Evolutionary conservation across 1,284 basidiomycete species (phyloP), one percentile per base, ranked within the genome.

Genomic region (Ceratobasidium sp.): DNA sequence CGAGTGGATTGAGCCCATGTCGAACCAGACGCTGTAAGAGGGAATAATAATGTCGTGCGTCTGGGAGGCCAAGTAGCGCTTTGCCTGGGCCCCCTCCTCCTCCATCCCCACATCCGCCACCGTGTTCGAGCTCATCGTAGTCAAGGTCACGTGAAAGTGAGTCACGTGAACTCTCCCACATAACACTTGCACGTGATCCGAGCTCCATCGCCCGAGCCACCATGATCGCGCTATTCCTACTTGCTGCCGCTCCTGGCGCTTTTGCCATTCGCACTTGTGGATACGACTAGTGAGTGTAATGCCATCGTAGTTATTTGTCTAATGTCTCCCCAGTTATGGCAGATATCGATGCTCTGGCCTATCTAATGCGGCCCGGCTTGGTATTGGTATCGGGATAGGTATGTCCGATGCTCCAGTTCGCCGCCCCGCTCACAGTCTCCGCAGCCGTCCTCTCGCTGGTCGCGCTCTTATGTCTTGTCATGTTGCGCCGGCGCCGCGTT

Each of bases 11-110:
- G 93, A 92, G 72, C 93, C 89, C 89, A 99, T 95, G 84, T 96
- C 93, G 85, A 99, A 99, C 98, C 98, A 99, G 8, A 96, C 95
- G 24, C 96, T 92, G 83, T 99, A 99, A 29, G 96, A 98, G 1
- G 97, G 97, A 76, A 99, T 95, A 80, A 99, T 92, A 81, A 99
- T 91, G 80, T 96, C 94, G 83, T 99, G 98, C 1, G 97, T 98
- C 84, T 99, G 97, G 0, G 94, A 93, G 0, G 97, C 96, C 62
- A 99, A 92, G 83, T 99, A 99, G 81, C 95, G 93, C 76, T 93
- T 89, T 50, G 95, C 95, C 80, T 95, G 93, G 78, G 94, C 93
- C 79, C 54, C 53, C 19, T 45, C 56, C 11, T 72, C 67, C 22
- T 72, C 67, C 67, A 72, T 72, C 41, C 54, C 54, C 54, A 72